Evolutionary conservation across 345 rosid species (phyloP), one percentile per base, ranked within the genome.

Genomic region (Gossypium rotundifolium): DNA sequence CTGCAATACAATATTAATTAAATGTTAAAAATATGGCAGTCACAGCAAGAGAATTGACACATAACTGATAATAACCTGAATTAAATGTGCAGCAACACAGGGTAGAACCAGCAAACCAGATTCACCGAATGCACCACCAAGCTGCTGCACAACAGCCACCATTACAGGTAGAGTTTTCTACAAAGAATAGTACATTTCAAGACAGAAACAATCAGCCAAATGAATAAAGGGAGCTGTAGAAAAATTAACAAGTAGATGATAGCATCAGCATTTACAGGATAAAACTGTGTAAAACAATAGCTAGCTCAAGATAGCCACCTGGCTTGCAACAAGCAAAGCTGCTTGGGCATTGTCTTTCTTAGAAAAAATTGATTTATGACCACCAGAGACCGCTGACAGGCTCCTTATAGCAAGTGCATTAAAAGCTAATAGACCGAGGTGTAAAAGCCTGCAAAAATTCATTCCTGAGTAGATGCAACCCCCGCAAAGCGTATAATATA

Each of bases 131-230:
- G 89, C 94, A 77, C 98, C 91, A 8, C 94, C 81, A 11, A 94
- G 84, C 78, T 88, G 93, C 82, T 94, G 92, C 78, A 92, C 97
- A 12, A 94, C 98, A 11, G 94, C 93, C 65, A 89, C 92, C 87
- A 89, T 80, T 29, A 94, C 96, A 7, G 97, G 97, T 70, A 94
- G 77, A 52, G 97, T 94, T 90, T 94, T 94, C 94, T 94, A 73
- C 64, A 79, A 38, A 51, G 45, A 23, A 45, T 45, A 12, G 22
- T 7, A 9, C 10, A 14, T 14, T 14, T 25, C 18, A 25, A 25
- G 42, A 23, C 18, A 49, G 29, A 46, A 64, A 46, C 12, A 64
- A 67, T 46, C 22, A 52, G 29, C 48, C 57, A 44, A 60, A 25
- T 8, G 17, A 60, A 14, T 9, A 42, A 53, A 57, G 22, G 59